Percentiles rank a stretch among this genome's conserved stretches.
These are phyloP conservation scores for Pyrus pyrifolia DNA, from an alignment of 306 rosid species.

Conservation along the genomic window DNA sequence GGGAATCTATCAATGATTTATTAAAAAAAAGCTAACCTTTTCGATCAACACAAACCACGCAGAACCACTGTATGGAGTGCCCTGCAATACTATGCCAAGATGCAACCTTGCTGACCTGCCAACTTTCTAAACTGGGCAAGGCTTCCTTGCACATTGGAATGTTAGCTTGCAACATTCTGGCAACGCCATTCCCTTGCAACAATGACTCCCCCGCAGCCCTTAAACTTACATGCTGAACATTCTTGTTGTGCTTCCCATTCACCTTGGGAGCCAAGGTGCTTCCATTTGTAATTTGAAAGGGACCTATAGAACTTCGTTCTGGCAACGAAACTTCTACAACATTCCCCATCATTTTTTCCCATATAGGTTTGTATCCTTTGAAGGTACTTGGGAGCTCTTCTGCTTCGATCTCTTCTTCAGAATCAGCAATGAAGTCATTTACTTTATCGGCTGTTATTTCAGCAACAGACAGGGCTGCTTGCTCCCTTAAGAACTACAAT, in stretches of 20 bases:
- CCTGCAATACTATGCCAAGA: constrained; percentile 89
- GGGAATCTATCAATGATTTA: not conserved
- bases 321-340: constrained; percentile 48
- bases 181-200: constrained; percentile 55
- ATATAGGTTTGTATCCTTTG: constrained; percentile 40
- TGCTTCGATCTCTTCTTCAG: constrained; percentile 64
- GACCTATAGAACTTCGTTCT: constrained; percentile 25
- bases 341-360: constrained; percentile 43
- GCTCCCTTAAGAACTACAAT: constrained; percentile 85
- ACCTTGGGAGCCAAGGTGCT: constrained; percentile 65
- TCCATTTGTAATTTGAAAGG: constrained; percentile 43
- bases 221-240: constrained; percentile 46
- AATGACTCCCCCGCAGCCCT: constrained; percentile 56
- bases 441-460: constrained; percentile 87
- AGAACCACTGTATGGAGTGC: constrained; percentile 83
- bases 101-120: constrained; percentile 78
- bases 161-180: constrained; percentile 54
- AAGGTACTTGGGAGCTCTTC: constrained; percentile 46
- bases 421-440: constrained; percentile 62
- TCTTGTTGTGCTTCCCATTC: constrained; percentile 80
- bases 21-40: constrained; percentile 49
- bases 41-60: constrained; percentile 75
- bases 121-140: constrained; percentile 88
- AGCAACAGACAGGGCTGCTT: constrained; percentile 83
- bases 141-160: constrained; percentile 73